Evolutionary conservation across 2,329 filamentous ascomycete genomes (phyloP).

Genomic region (Arachnopeziza araneosa): DNA sequence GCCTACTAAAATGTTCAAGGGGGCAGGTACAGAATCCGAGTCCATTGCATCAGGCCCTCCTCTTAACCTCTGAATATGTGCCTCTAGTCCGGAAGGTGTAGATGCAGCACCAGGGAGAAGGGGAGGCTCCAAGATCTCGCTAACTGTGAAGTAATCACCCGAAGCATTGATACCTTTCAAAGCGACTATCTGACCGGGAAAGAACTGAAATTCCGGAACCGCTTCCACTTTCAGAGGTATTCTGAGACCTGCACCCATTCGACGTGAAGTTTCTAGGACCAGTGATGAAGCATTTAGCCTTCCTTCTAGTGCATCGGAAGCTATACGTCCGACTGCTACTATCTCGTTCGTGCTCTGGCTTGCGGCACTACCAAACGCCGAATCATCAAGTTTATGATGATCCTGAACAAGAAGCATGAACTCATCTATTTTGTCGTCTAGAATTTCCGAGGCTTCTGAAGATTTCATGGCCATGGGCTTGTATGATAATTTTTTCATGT

Average conservation of each 20-base stretch:
- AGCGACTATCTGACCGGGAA: slow-evolving; percentile 91
- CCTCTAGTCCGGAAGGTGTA: slow-evolving; percentile 55
- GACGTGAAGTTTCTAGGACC: slow-evolving; percentile 80
- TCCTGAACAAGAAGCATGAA: slow-evolving; percentile 71
- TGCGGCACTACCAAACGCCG: slow-evolving; percentile 81
- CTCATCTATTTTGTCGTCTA: slow-evolving; percentile 93
- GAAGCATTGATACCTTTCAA: slow-evolving; percentile 81
- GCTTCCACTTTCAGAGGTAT: slow-evolving; percentile 73
- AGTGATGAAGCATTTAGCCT: slow-evolving; percentile 81
- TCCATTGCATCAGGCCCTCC: slow-evolving; percentile 60
- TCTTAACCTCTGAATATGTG: slow-evolving; percentile 63
- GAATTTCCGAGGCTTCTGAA: slow-evolving; percentile 83
- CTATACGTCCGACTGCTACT: slow-evolving; percentile 85
- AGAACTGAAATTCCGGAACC: slow-evolving; percentile 71
- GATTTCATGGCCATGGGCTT: slow-evolving; percentile 93
- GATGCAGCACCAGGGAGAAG: slow-evolving; percentile 71
- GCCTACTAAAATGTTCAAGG: slow-evolving; percentile 71
- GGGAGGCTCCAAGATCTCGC: slow-evolving; percentile 69
- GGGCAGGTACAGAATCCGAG: slow-evolving; percentile 51
- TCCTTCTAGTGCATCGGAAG: slow-evolving; percentile 79
- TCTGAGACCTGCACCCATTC: slow-evolving; percentile 75
- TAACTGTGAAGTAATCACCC: slow-evolving; percentile 75
- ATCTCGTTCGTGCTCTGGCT: slow-evolving; percentile 80
- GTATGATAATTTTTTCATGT: slow-evolving; percentile 86
- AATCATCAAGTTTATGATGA: slow-evolving; percentile 69